A percentile compares a stretch with the other conserved stretches of the same genome.
These are phyloP conservation scores for Dichotomopilus funicola DNA, from an alignment of 2,329 filamentous ascomycete genomes.

Conservation along the genomic window DNA sequence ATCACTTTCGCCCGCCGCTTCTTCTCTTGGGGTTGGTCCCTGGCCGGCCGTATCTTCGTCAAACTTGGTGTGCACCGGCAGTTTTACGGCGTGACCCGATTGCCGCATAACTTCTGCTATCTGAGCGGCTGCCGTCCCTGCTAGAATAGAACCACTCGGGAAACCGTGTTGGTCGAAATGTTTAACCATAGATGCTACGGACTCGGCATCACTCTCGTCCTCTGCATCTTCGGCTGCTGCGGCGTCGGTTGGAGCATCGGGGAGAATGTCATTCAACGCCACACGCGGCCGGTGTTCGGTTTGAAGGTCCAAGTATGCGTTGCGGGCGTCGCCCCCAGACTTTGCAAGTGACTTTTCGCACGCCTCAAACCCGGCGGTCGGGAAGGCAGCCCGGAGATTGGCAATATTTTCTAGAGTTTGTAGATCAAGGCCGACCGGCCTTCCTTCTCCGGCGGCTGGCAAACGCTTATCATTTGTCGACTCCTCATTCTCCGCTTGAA, in stretches of 20 bases:
- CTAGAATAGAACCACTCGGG: constrained; percentile 34
- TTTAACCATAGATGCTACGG: constrained; percentile 25
- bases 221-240: constrained; percentile 18
- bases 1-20: neutral
- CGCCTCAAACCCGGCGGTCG: constrained; percentile 30
- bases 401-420: constrained; percentile 30
- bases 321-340: constrained; percentile 31
- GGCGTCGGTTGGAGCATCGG: neutral
- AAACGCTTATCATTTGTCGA: constrained; percentile 6
- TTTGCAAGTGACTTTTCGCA: constrained; percentile 33
- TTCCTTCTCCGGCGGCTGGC: neutral
- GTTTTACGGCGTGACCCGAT: constrained; percentile 24
- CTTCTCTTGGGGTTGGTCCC: neutral
- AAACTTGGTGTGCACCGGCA: constrained; percentile 24
- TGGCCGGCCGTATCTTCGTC: constrained; percentile 14
- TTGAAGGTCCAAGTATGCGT: constrained; percentile 30
- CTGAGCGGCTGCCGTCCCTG: constrained; percentile 30
- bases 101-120: constrained; percentile 31
- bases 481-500: constrained; percentile 16
- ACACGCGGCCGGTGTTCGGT: neutral
- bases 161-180: constrained; percentile 34
- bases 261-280: constrained; percentile 5
- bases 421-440: constrained; percentile 11
- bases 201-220: constrained; percentile 26
- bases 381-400: constrained; percentile 40